Percentiles rank a stretch among this genome's conserved stretches.
phyloP scores from a whole-genome alignment of 2,329 filamentous ascomycete genomes.

The Pseudomassariella vexata region DNA sequence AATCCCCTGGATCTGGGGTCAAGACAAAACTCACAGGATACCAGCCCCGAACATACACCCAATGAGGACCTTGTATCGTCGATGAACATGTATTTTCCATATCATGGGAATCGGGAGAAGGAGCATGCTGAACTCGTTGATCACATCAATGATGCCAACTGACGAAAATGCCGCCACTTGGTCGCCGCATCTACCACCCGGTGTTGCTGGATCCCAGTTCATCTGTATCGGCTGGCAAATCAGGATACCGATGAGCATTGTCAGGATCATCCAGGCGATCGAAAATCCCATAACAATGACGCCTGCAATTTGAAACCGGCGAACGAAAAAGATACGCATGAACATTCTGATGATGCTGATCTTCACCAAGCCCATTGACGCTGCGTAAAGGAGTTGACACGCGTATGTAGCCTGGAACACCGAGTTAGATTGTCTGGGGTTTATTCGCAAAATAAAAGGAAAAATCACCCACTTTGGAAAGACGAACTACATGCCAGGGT shows the following conservation, averaged over 20 bases:
- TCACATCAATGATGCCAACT: conserved; percentile 11
- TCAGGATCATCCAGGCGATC: conserved; percentile 12
- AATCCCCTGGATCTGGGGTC: not conserved
- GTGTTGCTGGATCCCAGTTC: conserved; percentile 19
- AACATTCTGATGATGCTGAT: conserved; percentile 15
- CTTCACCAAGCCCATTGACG: conserved; percentile 12
- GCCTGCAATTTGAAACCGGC: conserved; percentile 10
- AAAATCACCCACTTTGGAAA: conserved; percentile 11
- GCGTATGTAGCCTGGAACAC: conserved; percentile 12
- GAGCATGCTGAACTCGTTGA: conserved; percentile 12
- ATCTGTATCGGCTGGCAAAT: conserved; percentile 15
- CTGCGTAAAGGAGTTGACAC: conserved; percentile 12
- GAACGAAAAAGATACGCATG: conserved; percentile 13
- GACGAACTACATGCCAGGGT: conserved; percentile 13
- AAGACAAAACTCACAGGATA: conserved; percentile 10
- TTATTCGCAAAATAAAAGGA: not conserved
- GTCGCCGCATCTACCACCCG: conserved; percentile 12
- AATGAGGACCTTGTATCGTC: conserved; percentile 11
- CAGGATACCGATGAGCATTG: conserved; percentile 10
- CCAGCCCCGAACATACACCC: conserved; percentile 11
- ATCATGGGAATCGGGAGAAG: conserved; percentile 12
- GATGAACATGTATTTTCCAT: conserved; percentile 9
- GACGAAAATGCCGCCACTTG: conserved; percentile 9
- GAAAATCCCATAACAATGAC: conserved; percentile 12
- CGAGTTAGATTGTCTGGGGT: no score